Evolutionary conservation across 805 yeast genomes (phyloP).

Genomic region (Nakazawaea wickerhamii): DNA sequence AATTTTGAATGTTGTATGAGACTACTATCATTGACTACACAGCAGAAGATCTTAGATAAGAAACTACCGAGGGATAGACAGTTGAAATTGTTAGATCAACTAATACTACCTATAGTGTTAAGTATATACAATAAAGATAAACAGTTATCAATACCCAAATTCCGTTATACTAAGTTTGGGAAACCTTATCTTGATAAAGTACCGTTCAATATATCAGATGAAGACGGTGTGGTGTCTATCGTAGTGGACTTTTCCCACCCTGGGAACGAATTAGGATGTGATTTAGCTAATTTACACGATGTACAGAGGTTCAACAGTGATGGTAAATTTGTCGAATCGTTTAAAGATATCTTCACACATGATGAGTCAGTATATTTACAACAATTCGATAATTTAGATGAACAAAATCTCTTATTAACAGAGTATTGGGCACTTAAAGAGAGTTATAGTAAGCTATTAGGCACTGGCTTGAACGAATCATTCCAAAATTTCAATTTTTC

Average conservation of each 20-base stretch:
- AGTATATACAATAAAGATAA: constrained; percentile 24
- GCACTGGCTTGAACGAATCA: constrained; percentile 8
- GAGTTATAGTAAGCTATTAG: constrained; percentile 52
- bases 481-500: constrained; percentile 9
- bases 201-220: constrained; percentile 57
- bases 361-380: constrained; percentile 25
- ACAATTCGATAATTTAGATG: constrained; percentile 5
- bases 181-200: constrained; percentile 43
- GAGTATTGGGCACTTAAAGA: constrained; percentile 79
- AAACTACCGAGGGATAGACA: constrained; percentile 29
- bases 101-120: constrained; percentile 40
- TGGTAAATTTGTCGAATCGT: constrained; percentile 35
- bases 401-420: constrained; percentile 36
- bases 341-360: constrained; percentile 24
- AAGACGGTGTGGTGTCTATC: constrained; percentile 44
- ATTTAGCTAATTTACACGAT: constrained; percentile 36
- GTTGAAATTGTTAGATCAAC: constrained; percentile 36
- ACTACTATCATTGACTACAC: constrained; percentile 36
- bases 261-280: constrained; percentile 36
- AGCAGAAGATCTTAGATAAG: constrained; percentile 34
- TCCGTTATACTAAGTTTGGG: constrained; percentile 39
- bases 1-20: constrained; percentile 47
- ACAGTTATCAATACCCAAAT: constrained; percentile 18
- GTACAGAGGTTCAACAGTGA: constrained; percentile 19
- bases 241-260: constrained; percentile 29